Evolutionary conservation across 805 yeast species (phyloP), one percentile per base, ranked within the genome.

Genomic region (Pichia nakasei): DNA sequence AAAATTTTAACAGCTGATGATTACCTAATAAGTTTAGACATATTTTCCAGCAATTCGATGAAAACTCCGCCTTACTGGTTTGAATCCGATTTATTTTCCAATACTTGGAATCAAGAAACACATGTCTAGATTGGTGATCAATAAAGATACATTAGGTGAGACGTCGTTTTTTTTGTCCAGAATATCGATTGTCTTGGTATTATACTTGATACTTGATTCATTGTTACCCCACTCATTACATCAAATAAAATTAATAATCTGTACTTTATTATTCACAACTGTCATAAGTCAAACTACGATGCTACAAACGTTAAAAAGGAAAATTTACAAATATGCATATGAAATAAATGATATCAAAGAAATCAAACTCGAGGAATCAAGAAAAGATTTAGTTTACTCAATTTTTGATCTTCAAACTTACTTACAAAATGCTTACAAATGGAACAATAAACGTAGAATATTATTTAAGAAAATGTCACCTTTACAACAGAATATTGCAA

Each of bases 401-500:
- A 55, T 78, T 8, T 55, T 57, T n/a, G 71, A 78, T 12, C 58
- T 79, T n/a, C 62, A 69, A 32, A 55, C 61, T 9, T 79, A 79
- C 50, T 51, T 65, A 3, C 33, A 46, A 2, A 63, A 68, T 36
- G 63, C 72, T 5, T 60, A 64, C 34, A 57, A 57, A 3, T 61
- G 72, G 68, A 77, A 74, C 48, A 73, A 72, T 39, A 58, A 70
- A 39, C 65, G 75, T 41, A 59, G 70, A 24, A 58, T 61, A 19
- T 55, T 71, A 33, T 70, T 67, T 57, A 70, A 69, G 48, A 52
- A 67, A 50, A 65, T 81, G 73, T 56, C 73, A 5, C 68, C 73
- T 67, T 63, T 73, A 42, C 86, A 80, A 49, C 85, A 80, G 54
- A 61, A 68, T 13, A 57, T 76, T 27, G 77, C 78, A 21, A 67